phyloP scores from a whole-genome alignment of 257 asterid species.

The Penstemon newberryi region DNA sequence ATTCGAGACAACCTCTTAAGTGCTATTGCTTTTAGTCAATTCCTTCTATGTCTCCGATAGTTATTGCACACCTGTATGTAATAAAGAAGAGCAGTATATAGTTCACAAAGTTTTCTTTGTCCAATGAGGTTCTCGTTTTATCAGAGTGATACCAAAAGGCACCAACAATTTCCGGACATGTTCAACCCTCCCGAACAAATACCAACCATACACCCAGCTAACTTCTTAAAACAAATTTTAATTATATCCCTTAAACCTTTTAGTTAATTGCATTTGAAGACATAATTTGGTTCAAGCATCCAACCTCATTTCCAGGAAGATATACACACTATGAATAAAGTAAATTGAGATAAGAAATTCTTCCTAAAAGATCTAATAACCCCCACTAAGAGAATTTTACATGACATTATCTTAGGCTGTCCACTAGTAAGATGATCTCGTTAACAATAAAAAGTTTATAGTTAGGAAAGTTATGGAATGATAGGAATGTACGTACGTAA shows the following conservation, averaged over 20 bases:
- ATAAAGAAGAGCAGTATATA: neutral
- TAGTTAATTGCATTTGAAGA: neutral
- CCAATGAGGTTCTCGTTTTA: neutral
- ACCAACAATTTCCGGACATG: neutral
- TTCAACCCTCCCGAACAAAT: slow-evolving; percentile 8
- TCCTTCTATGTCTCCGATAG: neutral
- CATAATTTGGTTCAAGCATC: neutral
- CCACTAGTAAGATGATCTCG: neutral
- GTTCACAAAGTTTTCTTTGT: neutral
- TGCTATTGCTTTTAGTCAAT: neutral
- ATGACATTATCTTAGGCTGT: neutral
- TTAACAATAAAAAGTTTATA: neutral
- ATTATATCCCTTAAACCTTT: slow-evolving; percentile 1
- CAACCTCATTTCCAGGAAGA: slow-evolving; percentile 3
- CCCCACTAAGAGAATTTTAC: neutral
- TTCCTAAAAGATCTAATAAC: neutral
- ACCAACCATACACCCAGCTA: neutral
- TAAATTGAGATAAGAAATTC: neutral
- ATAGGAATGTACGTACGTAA: neutral
- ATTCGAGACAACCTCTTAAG: too few species aligned
- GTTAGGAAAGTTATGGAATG: neutral
- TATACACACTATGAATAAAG: neutral
- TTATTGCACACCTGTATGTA: neutral
- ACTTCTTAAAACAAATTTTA: neutral
- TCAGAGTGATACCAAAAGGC: slow-evolving; percentile 5